A percentile compares a stretch with the other conserved stretches of the same genome.
Conservation (phyloP, 805 yeast species). For the Wickerhamiella nectarea region DNA sequence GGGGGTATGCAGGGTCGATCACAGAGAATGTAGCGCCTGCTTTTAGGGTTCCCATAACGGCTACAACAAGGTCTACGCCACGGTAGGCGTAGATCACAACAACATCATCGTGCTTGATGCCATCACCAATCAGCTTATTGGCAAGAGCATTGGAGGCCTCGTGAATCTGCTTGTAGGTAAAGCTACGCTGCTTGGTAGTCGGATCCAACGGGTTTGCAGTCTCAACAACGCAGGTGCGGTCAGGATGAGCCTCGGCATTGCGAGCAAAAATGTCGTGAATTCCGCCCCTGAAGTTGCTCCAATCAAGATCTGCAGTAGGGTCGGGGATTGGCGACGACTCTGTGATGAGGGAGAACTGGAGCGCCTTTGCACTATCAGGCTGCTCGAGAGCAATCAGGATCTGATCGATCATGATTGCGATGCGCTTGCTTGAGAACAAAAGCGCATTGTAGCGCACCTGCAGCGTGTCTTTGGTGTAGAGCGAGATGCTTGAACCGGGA, state of each 20-base stretch:
- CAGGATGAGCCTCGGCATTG: constrained; percentile 76
- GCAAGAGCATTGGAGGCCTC: constrained; percentile 90
- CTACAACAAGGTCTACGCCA: constrained; percentile 92
- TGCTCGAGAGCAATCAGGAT: constrained; percentile 25
- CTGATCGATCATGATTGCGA: constrained; percentile 60
- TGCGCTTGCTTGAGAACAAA: constrained; percentile 56
- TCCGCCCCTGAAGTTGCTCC: constrained; percentile 86
- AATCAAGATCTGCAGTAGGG: constrained; percentile 75
- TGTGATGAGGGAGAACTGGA: constrained; percentile 58
- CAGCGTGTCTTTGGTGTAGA: not conserved
- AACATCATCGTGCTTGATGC: constrained; percentile 81
- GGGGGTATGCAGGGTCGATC: constrained; percentile 98
- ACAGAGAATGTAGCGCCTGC: constrained; percentile 99
- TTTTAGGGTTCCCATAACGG: constrained; percentile 94
- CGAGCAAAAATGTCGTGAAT: constrained; percentile 89
- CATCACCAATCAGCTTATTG: constrained; percentile 66
- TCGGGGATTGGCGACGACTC: constrained; percentile 56
- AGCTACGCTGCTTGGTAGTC: constrained; percentile 44
- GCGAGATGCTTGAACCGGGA: constrained; percentile 36
- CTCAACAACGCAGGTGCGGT: constrained; percentile 82
- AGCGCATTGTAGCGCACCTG: constrained; percentile 57
- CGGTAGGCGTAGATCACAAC: constrained; percentile 97
- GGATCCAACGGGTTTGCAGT: constrained; percentile 49
- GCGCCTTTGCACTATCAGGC: constrained; percentile 32
- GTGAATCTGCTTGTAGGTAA: constrained; percentile 77